Evolutionary conservation across 768 basidiomycete genomes (phyloP).

Genomic region (Boletus rufocinnamomeus): DNA sequence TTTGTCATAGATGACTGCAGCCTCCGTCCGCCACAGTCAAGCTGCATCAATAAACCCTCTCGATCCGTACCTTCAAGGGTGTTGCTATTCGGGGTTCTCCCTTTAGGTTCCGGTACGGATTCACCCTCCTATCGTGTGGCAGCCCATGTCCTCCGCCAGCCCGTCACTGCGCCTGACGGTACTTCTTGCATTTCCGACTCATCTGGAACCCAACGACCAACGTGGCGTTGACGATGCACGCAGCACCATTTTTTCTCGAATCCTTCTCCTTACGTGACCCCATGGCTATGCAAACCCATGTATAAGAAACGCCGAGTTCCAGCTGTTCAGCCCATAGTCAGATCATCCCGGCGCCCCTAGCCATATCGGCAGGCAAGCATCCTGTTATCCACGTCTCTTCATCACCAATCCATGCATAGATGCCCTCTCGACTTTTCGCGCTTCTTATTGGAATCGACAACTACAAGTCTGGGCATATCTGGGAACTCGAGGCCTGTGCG

Average conservation of each 20-base stretch:
- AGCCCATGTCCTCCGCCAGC: constrained; percentile 1
- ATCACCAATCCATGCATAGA: constrained; percentile 26
- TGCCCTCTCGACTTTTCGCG: constrained; percentile 57
- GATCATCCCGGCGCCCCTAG: constrained; percentile 11
- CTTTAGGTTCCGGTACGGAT: constrained; percentile 2
- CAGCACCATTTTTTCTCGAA: background rate
- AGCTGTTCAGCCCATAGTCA: constrained; percentile 4
- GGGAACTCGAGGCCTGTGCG: constrained; percentile 66
- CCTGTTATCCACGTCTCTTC: background rate
- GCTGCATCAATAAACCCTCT: constrained; percentile 1
- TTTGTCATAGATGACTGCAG: constrained; percentile 6
- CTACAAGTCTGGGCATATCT: constrained; percentile 64
- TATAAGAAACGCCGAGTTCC: constrained; percentile 19
- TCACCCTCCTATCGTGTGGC: constrained; percentile 10
- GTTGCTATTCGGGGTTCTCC: background rate
- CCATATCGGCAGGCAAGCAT: constrained; percentile 14
- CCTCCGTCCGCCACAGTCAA: background rate
- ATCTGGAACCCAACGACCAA: constrained; percentile 5
- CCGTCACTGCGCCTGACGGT: constrained; percentile 14
- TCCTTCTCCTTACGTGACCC: background rate
- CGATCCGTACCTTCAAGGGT: constrained; percentile 7
- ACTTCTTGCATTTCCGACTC: constrained; percentile 26
- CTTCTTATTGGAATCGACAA: constrained; percentile 69
- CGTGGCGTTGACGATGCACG: constrained; percentile 4
- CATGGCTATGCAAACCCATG: constrained; percentile 15